A percentile compares a stretch with the other conserved stretches of the same genome.
Conservation (phyloP, 179 eudicot genomes). For the Dionaea muscipula region DNA sequence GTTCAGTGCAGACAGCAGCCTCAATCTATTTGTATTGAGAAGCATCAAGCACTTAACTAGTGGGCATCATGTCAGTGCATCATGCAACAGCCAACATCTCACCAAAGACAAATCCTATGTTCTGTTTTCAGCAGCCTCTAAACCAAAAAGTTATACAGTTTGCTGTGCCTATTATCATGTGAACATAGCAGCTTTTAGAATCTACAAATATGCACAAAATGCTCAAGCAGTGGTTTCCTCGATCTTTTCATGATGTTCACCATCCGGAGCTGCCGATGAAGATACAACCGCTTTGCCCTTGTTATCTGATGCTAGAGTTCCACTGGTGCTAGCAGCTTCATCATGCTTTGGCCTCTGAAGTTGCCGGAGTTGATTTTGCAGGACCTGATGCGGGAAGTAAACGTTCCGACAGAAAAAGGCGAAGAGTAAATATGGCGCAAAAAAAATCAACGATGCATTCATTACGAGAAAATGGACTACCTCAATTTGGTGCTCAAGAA, state of each 20-base stretch:
- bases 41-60: too few relatives aligned
- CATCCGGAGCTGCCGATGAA: constrained; percentile 32
- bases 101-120: too few relatives aligned
- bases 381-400: constrained; percentile 32
- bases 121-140: neutral
- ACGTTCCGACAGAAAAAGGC: too few relatives aligned
- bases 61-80: too few relatives aligned
- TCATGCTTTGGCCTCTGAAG: constrained; percentile 30
- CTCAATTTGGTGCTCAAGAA: constrained; percentile 67
- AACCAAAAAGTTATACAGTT: neutral
- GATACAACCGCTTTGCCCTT: constrained; percentile 37
- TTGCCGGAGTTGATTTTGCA: constrained; percentile 41
- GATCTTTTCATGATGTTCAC: constrained; percentile 17
- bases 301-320: constrained; percentile 20
- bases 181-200: neutral
- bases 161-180: neutral
- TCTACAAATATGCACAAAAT: constrained; percentile 10
- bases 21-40: too few relatives aligned
- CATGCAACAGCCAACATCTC: too few relatives aligned
- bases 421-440: constrained; percentile 78
- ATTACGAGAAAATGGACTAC: constrained; percentile 30
- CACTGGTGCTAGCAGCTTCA: constrained; percentile 19
- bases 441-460: too few relatives aligned
- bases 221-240: constrained; percentile 14
- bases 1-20: too few relatives aligned